These are phyloP conservation scores for Jimgerdemannia flammicorona DNA, from an alignment of 192 early-diverging fungal genomes.

Conservation along the genomic window DNA sequence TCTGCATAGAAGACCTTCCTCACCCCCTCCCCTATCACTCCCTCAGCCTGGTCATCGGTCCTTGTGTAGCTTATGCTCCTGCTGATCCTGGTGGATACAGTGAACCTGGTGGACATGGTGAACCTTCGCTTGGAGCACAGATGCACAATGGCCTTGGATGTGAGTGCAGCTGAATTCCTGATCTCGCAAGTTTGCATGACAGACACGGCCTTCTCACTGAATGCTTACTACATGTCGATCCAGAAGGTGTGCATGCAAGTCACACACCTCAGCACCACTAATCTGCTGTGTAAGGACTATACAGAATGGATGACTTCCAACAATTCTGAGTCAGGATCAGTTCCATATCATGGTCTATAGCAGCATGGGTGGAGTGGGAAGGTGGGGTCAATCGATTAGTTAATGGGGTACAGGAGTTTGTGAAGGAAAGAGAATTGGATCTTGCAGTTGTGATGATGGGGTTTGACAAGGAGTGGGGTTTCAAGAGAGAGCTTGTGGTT, in stretches of 20 bases:
- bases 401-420: constrained; percentile 27
- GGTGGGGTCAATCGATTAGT: constrained; percentile 22
- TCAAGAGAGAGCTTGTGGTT: constrained; percentile 58
- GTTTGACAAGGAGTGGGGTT: constrained; percentile 47
- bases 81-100: too few relatives aligned
- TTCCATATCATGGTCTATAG: constrained; percentile 48
- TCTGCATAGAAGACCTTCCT: background rate
- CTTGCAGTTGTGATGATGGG: constrained; percentile 52
- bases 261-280: constrained; percentile 33
- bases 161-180: constrained; percentile 34
- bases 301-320: constrained; percentile 55
- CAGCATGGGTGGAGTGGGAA: constrained; percentile 49
- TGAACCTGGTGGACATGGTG: constrained; percentile 65
- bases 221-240: constrained; percentile 39
- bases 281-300: constrained; percentile 71
- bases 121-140: constrained; percentile 46
- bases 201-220: constrained; percentile 11
- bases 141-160: constrained; percentile 47
- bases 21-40: background rate
- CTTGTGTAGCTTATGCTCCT: constrained; percentile 46
- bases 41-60: background rate
- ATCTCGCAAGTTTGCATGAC: constrained; percentile 4
- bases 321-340: constrained; percentile 54
- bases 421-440: constrained; percentile 36
- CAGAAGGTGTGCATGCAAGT: constrained; percentile 51